These are phyloP conservation scores for Daldinia vernicosa DNA, from an alignment of 495 filamentous ascomycete species.

Conservation along the genomic window DNA sequence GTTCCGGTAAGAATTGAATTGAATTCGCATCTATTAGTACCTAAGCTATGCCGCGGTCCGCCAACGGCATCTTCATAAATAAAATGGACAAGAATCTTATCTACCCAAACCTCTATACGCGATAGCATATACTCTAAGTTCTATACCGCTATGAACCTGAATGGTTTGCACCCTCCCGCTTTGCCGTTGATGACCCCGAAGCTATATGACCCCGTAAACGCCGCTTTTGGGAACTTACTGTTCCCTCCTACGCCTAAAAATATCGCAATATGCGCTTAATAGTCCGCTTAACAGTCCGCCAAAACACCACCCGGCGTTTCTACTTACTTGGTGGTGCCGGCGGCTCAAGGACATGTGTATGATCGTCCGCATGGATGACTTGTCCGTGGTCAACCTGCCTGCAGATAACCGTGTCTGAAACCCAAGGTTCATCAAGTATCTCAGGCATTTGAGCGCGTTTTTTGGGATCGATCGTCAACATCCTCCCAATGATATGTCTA, in stretches of 20 bases:
- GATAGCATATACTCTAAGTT: slow-evolving; percentile 35
- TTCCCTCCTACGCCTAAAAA: slow-evolving; percentile 19
- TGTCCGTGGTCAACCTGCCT: slow-evolving; percentile 55
- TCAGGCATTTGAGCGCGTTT: slow-evolving; percentile 85
- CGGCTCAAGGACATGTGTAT: slow-evolving; percentile 64
- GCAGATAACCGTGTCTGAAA: slow-evolving; percentile 71
- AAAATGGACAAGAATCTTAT: slow-evolving; percentile 14
- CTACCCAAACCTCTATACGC: slow-evolving; percentile 35
- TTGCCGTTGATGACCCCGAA: slow-evolving; percentile 9
- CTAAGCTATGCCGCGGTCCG: slow-evolving; percentile 12
- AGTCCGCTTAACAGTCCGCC: background rate
- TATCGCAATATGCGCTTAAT: background rate
- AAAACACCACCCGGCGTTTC: background rate
- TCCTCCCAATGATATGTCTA: slow-evolving; percentile 85
- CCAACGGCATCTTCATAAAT: slow-evolving; percentile 19
- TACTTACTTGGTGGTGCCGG: slow-evolving; percentile 50
- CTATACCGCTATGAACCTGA: slow-evolving; percentile 39
- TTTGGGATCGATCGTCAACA: slow-evolving; percentile 90
- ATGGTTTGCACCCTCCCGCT: slow-evolving; percentile 38
- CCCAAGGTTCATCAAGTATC: slow-evolving; percentile 90
- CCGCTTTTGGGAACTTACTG: slow-evolving; percentile 22
- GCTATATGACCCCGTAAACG: slow-evolving; percentile 24
- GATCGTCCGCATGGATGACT: slow-evolving; percentile 59
- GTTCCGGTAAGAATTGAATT: background rate
- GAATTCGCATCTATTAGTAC: slow-evolving; percentile 33